These are phyloP conservation scores for Albugo laibachii DNA, from an alignment of 352 stramenopile genomes.

Conservation along the genomic window DNA sequence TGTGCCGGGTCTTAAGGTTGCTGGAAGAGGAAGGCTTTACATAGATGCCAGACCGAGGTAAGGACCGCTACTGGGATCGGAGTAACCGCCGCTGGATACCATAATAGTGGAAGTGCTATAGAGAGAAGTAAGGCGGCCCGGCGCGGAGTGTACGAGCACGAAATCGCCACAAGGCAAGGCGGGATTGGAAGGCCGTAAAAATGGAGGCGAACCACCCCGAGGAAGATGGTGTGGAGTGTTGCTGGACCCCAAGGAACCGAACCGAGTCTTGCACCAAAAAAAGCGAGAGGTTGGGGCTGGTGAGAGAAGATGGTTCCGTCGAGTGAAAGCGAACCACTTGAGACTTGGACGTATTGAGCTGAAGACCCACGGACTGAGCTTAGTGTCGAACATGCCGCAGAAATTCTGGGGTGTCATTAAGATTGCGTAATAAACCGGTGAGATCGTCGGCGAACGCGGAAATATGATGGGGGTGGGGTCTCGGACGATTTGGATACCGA, in stretches of 20 bases:
- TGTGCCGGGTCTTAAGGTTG: no score
- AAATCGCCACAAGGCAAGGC: background rate
- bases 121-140: background rate
- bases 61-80: no score
- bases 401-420: background rate
- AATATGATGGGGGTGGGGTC: background rate
- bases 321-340: slow-evolving; percentile 4
- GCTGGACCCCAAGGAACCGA: slow-evolving; percentile 4
- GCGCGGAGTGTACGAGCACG: background rate
- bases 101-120: no score
- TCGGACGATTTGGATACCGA: slow-evolving; percentile 1
- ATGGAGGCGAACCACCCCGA: background rate
- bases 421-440: slow-evolving; percentile 1
- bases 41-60: no score
- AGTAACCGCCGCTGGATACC: no score
- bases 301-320: background rate
- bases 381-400: slow-evolving; percentile 6
- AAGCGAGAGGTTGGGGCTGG: background rate
- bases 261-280: background rate
- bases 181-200: background rate
- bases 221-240: background rate
- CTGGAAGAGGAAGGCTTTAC: no score
- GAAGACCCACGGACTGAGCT: slow-evolving; percentile 4
- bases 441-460: slow-evolving; percentile 11
- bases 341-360: slow-evolving; percentile 6